Evolutionary conservation across 192 early-diverging fungal genomes (phyloP).

Genomic region (Oehlia diaphana): DNA sequence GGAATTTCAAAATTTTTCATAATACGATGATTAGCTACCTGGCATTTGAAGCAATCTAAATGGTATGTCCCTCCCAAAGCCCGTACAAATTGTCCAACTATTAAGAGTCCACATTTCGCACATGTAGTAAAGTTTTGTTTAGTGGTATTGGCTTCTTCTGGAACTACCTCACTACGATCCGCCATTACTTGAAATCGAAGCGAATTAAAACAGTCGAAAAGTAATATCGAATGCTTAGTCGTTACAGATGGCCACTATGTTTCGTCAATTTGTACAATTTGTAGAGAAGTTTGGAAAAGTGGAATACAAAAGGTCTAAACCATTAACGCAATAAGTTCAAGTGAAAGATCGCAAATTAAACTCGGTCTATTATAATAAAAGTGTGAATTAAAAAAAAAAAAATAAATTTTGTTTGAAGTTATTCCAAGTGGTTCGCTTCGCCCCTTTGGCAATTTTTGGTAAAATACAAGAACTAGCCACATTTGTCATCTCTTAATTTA

Average conservation of each 20-base stretch:
- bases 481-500: neutral
- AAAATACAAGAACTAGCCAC: neutral
- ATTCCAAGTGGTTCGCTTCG: neutral
- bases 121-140: conserved; percentile 47
- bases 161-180: conserved; percentile 6
- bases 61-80: conserved; percentile 84
- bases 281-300: neutral
- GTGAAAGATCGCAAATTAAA: neutral
- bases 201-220: neutral
- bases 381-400: neutral
- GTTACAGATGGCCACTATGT: neutral
- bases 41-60: conserved; percentile 92
- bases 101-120: conserved; percentile 63
- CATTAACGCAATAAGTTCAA: neutral
- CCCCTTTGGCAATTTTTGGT: neutral
- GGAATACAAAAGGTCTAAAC: neutral
- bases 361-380: neutral
- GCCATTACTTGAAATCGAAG: conserved; percentile 13
- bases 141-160: conserved; percentile 1
- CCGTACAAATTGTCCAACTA: conserved; percentile 91
- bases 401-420: neutral
- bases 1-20: conserved; percentile 31
- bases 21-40: conserved; percentile 60
- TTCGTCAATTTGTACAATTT: neutral
- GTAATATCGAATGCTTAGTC: neutral